Evolutionary conservation across 2,329 filamentous ascomycete species (phyloP), one percentile per base, ranked within the genome.

Genomic region (Neoascochyta sp.): DNA sequence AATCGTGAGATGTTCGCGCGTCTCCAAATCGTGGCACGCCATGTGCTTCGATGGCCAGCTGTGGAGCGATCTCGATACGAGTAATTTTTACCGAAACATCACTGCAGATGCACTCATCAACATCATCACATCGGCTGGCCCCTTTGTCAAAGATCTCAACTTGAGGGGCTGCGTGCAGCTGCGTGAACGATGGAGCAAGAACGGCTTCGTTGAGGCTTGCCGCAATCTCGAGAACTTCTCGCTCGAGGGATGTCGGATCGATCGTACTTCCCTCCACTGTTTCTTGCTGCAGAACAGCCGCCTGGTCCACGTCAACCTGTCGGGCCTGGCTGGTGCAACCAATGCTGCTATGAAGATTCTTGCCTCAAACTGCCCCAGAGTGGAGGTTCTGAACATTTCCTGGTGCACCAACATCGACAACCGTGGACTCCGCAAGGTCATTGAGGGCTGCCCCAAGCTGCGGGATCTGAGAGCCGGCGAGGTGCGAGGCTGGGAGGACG

Each of bases 21-120:
- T 92, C 12, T 90, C 80, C 56, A 87, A 80, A 60, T 66, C 74
- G 5, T 95, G 92, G 70, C 72, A 94, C 60, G 73, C 75, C 26
- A 80, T 86, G 64, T 95, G 90, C 65, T 95, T 90, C 50, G 90
- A 98, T 60, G 92, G 92, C 2, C 92, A 98, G 65, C 67, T 96
- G 10, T 98, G 92, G 92, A 81, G 80, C 3, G 78, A 75, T 22
- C 74, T 96, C 27, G 88, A 96, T 31, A 68, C 86, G 2, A 82
- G 87, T 6, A 80, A 85, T 27, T 96, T 90, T 62, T 95, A 96
- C 57, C 77, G 76, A 43, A 78, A 88, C 29, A 96, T 96, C 43
- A 83, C 90, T 0, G 85, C 84, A 13, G 80, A 86, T 42, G 85
- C 86, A 1, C 67, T 98, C 26, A 78, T 88, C 33, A 87, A 83